Conservation (phyloP, 2,329 filamentous ascomycete species). For the Fusarium sororula region DNA sequence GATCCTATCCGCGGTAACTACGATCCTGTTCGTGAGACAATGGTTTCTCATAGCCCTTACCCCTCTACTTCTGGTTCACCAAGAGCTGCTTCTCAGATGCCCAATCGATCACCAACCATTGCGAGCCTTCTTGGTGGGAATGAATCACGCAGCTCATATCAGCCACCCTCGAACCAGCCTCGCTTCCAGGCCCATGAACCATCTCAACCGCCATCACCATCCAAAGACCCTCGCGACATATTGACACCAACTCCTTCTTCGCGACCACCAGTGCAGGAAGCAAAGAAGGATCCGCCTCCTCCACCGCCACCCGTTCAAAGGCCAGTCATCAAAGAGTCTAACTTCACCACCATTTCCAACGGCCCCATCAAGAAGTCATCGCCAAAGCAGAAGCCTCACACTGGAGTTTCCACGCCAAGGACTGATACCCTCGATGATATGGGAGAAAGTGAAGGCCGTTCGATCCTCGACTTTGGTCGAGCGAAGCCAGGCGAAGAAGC, state of each 20-base stretch:
- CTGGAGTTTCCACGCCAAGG: slow-evolving; percentile 57
- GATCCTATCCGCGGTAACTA: slow-evolving; percentile 87
- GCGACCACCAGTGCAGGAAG: slow-evolving; percentile 45
- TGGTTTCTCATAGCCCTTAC: slow-evolving; percentile 61
- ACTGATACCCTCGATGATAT: slow-evolving; percentile 60
- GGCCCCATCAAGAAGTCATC: slow-evolving; percentile 57
- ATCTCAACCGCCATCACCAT: slow-evolving; percentile 56
- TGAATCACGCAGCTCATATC: slow-evolving; percentile 42
- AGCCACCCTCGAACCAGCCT: slow-evolving; percentile 41
- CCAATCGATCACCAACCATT: slow-evolving; percentile 79
- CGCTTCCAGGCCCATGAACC: slow-evolving; percentile 49
- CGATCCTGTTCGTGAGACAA: slow-evolving; percentile 70
- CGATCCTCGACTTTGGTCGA: slow-evolving; percentile 70
- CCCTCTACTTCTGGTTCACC: slow-evolving; percentile 60
- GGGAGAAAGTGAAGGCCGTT: slow-evolving; percentile 57
- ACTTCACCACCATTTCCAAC: slow-evolving; percentile 53
- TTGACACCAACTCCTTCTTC: slow-evolving; percentile 49
- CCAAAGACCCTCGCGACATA: slow-evolving; percentile 47
- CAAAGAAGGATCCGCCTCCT: slow-evolving; percentile 52
- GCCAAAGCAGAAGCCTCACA: slow-evolving; percentile 57
- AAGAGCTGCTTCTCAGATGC: slow-evolving; percentile 50
- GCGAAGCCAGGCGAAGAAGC: slow-evolving; percentile 67
- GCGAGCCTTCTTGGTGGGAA: slow-evolving; percentile 76
- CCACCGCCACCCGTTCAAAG: slow-evolving; percentile 46
- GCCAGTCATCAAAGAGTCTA: slow-evolving; percentile 50